Evolutionary conservation across 805 yeast species (phyloP), one percentile per base, ranked within the genome.

Genomic region (Starmera dryadoides): DNA sequence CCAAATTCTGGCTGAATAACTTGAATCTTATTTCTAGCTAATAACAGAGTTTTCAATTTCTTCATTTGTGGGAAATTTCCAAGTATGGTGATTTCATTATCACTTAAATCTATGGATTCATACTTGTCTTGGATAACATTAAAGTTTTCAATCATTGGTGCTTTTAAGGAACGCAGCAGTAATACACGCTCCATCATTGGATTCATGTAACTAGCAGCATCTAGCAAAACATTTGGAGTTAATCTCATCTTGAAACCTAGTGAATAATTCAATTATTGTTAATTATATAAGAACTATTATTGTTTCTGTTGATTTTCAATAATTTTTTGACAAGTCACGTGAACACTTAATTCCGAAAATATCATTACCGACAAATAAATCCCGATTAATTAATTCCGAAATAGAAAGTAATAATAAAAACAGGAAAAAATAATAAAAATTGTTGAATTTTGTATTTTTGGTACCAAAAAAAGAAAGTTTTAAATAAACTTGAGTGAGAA

Each of bases 91-190:
- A 91, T 60, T 26, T 76, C 81, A 59, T 91, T 91, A 52, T 82
- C 80, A 1, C 91, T 76, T 25, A 91, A 54, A 56, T 91, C 97
- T 3, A 91, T 59, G 14, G 70, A 75, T 43, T 70, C 80, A 26
- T 45, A 39, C 31, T 52, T 63, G 55, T 69, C 75, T 39, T 52
- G 56, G 1, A 68, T 52, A 3, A 57, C 60, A 2, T 68, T 67
- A 2, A 75, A 48, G 38, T 66, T 66, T 40, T 72, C 79, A 11
- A 77, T 52, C 4, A 59, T 50, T 0, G 76, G 61, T 4, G 73
- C 58, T 30, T 64, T 59, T 10, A 66, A 47, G 12, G 63, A 58
- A 16, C 77, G 57, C 4, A 69, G 58, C 36, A 63, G 60, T 33
- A 78, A 47, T 45, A 64, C 59, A 38, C 70, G 43, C 44, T 71